Evolutionary conservation across 2,329 filamentous ascomycete genomes (phyloP).

Genomic region (Arthroderma uncinatum): DNA sequence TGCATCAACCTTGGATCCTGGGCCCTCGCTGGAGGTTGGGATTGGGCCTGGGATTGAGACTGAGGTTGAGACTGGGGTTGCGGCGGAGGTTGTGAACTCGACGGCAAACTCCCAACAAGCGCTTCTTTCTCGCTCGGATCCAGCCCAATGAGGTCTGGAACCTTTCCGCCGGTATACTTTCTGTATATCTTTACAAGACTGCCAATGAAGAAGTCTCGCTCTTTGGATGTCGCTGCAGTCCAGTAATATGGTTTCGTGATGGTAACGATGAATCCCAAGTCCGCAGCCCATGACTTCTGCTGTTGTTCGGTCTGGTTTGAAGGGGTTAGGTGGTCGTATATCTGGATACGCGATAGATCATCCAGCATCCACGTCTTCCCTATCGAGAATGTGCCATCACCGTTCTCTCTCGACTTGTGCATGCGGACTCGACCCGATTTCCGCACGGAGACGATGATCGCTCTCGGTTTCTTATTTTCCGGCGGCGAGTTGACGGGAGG

Average conservation of each 20-base stretch:
- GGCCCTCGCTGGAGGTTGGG: conserved; percentile 17
- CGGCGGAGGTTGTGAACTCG: conserved; percentile 16
- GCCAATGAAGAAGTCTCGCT: conserved; percentile 97
- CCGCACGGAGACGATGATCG: conserved; percentile 87
- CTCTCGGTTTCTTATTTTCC: conserved; percentile 70
- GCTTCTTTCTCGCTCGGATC: conserved; percentile 66
- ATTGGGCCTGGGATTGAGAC: background rate
- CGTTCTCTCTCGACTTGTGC: conserved; percentile 94
- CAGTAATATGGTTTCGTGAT: conserved; percentile 95
- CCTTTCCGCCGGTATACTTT: conserved; percentile 84
- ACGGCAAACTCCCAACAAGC: conserved; percentile 47
- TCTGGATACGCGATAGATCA: conserved; percentile 73
- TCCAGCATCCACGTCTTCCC: conserved; percentile 98
- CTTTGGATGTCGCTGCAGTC: conserved; percentile 84
- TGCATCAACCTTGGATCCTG: conserved; percentile 20
- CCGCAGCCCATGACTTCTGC: conserved; percentile 64
- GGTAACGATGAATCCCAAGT: conserved; percentile 74
- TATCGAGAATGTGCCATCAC: conserved; percentile 87
- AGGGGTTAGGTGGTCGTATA: conserved; percentile 55
- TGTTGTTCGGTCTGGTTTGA: conserved; percentile 50
- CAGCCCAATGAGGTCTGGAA: conserved; percentile 72
- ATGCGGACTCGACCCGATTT: conserved; percentile 87
- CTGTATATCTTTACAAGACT: conserved; percentile 92
- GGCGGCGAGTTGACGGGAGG: conserved; percentile 66
- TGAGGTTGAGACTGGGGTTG: background rate